Evolutionary conservation across 768 basidiomycete species (phyloP).

Genomic region (Leccinum longicurvipes): DNA sequence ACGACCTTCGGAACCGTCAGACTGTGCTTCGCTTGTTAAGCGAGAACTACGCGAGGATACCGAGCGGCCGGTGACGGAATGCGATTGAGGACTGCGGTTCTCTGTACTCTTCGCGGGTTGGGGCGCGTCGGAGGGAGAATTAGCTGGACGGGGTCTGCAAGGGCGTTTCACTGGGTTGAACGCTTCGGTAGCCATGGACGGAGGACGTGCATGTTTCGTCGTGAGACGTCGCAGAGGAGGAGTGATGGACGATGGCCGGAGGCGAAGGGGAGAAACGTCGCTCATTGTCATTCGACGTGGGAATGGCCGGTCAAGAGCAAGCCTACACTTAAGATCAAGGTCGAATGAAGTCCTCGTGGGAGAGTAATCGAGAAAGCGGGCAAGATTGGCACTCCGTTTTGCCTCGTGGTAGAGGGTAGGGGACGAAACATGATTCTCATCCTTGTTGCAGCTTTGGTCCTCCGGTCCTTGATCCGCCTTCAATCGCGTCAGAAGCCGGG

Average conservation of each 20-base stretch:
- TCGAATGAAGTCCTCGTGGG: conserved; percentile 33
- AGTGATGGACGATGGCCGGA: conserved; percentile 30
- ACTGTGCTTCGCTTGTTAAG: conserved; percentile 16
- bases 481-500: conserved; percentile 35
- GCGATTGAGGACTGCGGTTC: conserved; percentile 6
- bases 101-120: conserved; percentile 20
- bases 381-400: conserved; percentile 36
- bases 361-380: conserved; percentile 37
- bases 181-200: conserved; percentile 25
- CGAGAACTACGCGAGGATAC: conserved; percentile 23
- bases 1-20: conserved; percentile 22
- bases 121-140: conserved; percentile 14
- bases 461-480: conserved; percentile 24
- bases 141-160: conserved; percentile 21
- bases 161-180: conserved; percentile 30
- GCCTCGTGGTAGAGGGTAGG: conserved; percentile 23
- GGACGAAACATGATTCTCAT: conserved; percentile 15
- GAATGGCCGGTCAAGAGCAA: conserved; percentile 27
- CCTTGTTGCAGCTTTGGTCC: conserved; percentile 4
- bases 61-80: conserved; percentile 17
- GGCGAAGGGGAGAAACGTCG: conserved; percentile 34
- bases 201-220: conserved; percentile 23
- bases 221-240: conserved; percentile 27
- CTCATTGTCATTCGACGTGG: conserved; percentile 35
- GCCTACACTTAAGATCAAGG: conserved; percentile 30